phyloP scores from a whole-genome alignment of 116 monocot genomes.

The Cymodocea nodosa region DNA sequence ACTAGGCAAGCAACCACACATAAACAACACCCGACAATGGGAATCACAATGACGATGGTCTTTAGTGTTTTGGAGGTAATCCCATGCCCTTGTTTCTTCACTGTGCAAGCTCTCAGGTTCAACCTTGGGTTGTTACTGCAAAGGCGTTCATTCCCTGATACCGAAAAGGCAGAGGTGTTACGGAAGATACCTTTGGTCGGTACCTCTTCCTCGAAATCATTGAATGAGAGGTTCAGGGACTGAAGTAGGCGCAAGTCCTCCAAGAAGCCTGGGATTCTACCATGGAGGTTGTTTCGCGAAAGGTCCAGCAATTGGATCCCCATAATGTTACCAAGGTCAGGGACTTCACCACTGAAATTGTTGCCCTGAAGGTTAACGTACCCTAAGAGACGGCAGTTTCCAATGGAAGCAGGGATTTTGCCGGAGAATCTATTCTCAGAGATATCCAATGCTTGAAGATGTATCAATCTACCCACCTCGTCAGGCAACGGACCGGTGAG shows the following conservation, averaged over 20 bases:
- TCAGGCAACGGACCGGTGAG: conserved; percentile 29
- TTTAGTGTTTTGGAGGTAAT: neutral
- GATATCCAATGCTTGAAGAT: conserved; percentile 25
- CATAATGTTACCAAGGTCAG: conserved; percentile 27
- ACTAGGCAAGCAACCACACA: conserved; percentile 8
- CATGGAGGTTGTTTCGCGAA: conserved; percentile 41
- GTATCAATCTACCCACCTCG: conserved; percentile 23
- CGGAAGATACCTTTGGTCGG: conserved; percentile 21
- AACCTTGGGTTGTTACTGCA: conserved; percentile 21
- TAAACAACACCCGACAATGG: conserved; percentile 6
- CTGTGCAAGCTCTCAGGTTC: conserved; percentile 22
- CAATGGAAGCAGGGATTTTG: conserved; percentile 32
- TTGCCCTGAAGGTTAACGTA: conserved; percentile 32
- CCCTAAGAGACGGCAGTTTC: conserved; percentile 30
- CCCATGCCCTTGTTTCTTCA: conserved; percentile 6
- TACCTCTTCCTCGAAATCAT: conserved; percentile 29
- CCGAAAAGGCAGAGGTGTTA: conserved; percentile 17
- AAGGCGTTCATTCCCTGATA: conserved; percentile 36
- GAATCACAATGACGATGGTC: neutral
- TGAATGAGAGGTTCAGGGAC: conserved; percentile 55
- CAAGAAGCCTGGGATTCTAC: conserved; percentile 32
- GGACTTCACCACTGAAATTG: conserved; percentile 39
- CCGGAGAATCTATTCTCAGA: conserved; percentile 41
- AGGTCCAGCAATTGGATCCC: conserved; percentile 44
- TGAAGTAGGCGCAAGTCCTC: conserved; percentile 11